Evolutionary conservation across 148 eudicot genomes (phyloP), one percentile per base, ranked within the genome.

Genomic region (Chenopodium album): DNA sequence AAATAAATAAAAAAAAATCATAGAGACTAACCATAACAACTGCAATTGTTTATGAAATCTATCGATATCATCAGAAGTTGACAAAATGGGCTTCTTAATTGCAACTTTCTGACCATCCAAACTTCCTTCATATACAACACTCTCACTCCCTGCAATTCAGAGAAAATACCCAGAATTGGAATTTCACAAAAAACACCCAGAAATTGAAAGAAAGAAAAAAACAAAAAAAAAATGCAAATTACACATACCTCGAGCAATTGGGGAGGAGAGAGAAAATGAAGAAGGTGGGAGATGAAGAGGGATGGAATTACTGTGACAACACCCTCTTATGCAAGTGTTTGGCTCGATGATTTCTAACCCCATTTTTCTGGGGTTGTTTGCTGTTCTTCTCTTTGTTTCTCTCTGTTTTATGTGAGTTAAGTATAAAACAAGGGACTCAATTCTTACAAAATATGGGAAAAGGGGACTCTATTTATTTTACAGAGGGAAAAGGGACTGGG

Each of bases 301-400:
- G 79, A 94, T 91, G 17, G 90, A 78, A 34, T 83, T 66, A 89
- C 99, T 96, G 37, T 83, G 90, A 85, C 99, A 96, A 75, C 99
- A 95, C 34, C 99, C 99, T 56, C 98, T 85, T 26, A 91, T 84
- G 86, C 97, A 95, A 5, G 92, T 90, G 85, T 95, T 95, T n/a
- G 96, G 96, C 80, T 92, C 93, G 68, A 76, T 23, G 9, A 89
- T 89, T 71, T 83, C 88, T 44, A 88, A 52, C 37, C 77, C 98
- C 97, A 90, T 88, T 2, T 4, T 71, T 20, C 44, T 5, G 50
- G 8, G 8, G 10, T 3, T 20, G 20, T 4, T n/a, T 20, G 65
- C 65, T 4, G 9, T 62, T 62, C 65, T 62, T 22, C 65, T 20
- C 9, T 62, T 7, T 62, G 26, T 59, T 9, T 46, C 48, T 46